phyloP scores from a whole-genome alignment of 2,329 filamentous ascomycete species.

The Endothia cerciana region DNA sequence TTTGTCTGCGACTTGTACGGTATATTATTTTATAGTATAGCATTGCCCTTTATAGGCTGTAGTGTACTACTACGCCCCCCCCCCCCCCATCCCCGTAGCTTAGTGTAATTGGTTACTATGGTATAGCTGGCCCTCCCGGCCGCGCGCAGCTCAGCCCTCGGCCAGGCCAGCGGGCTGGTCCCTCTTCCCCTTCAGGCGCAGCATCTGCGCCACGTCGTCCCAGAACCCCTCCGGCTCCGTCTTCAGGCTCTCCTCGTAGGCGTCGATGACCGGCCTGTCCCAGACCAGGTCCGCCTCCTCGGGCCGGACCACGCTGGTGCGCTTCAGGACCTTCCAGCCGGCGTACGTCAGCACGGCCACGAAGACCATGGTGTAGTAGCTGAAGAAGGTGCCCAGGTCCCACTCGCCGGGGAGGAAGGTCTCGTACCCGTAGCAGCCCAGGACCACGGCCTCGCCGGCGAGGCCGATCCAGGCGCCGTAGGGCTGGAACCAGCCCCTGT shows the following conservation, averaged over 20 bases:
- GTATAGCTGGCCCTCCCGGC: no score
- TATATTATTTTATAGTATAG: no score
- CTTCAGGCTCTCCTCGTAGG: conserved; percentile 57
- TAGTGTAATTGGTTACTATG: not conserved
- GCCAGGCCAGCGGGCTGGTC: conserved; percentile 17
- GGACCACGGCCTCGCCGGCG: conserved; percentile 47
- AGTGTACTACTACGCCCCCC: no score
- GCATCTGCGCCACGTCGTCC: conserved; percentile 54
- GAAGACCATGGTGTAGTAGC: conserved; percentile 61
- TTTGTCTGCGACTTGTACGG: no score
- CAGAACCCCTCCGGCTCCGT: conserved; percentile 57
- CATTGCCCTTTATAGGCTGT: no score
- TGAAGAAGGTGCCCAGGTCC: conserved; percentile 41
- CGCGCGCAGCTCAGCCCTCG: conserved; percentile 23
- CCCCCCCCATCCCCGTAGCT: not conserved
- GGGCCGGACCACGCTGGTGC: conserved; percentile 57
- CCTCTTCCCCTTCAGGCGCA: conserved; percentile 42
- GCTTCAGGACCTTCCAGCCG: conserved; percentile 67
- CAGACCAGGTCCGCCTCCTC: conserved; percentile 41
- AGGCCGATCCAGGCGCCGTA: conserved; percentile 57
- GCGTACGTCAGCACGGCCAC: conserved; percentile 56
- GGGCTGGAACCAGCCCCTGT: conserved; percentile 63
- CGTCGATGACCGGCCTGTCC: conserved; percentile 34
- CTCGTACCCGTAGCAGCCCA: conserved; percentile 59
- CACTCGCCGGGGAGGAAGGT: conserved; percentile 35